Evolutionary conservation across 306 rosid genomes (phyloP), one percentile per base, ranked within the genome.

Genomic region (Acacia acuminata): DNA sequence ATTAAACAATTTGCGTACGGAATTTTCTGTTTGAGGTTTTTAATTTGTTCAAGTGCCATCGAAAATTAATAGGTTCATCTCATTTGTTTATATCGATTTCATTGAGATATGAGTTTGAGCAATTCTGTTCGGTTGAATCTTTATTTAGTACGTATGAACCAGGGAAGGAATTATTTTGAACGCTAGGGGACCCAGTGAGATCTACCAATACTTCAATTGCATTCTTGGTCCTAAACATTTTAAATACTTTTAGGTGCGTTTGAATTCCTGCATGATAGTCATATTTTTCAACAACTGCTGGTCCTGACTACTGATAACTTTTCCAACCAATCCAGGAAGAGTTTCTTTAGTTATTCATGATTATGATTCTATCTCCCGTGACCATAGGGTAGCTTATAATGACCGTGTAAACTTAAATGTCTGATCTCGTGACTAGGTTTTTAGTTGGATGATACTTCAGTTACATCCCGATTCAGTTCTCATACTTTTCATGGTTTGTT

Each of bases 371-470:
- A 16, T 15, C 14, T 7, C 32, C 7, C 48, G 4, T 38, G 6
- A 7, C 17, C 50, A 4, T 3, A 7, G 1, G 60, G 13, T 25
- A 61, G 27, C 27, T 42, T 16, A 12, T 11, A 67, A 34, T 36
- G 10, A 19, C 17, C 8, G 10, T 38, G 8, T 10, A n/a, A n/a
- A n/a, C n/a, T n/a, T n/a, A n/a, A n/a, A n/a, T n/a, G n/a, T n/a
- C n/a, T n/a, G n/a, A n/a, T 16, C 56, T 42, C 24, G 15, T 44
- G 48, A 13, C 36, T 2, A 4, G 55, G 12, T 44, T 19, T 69
- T 42, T 22, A 42, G 75, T 42, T 71, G 36, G 45, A 75, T 82
- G 47, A 65, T 40, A 48, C 22, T 50, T 81, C 45, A 36, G 27
- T 70, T 36, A 7, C 15, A 25, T 36, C 68, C 11, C 5, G 19